Evolutionary conservation across 2,329 filamentous ascomycete species (phyloP).

Genomic region (Fusarium tjaetaba): DNA sequence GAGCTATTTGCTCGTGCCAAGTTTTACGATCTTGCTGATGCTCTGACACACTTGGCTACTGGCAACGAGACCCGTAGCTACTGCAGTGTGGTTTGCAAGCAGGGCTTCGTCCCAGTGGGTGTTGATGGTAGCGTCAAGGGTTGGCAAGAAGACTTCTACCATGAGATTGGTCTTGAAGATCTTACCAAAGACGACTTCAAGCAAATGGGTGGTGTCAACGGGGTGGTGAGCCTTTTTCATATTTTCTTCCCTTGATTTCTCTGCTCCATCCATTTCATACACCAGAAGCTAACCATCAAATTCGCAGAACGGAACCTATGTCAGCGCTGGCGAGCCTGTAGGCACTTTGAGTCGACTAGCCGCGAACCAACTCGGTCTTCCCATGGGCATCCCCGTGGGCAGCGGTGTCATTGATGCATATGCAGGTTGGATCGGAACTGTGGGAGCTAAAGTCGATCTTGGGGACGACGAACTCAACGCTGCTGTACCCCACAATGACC

Average conservation of each 20-base stretch:
- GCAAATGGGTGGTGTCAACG: constrained; percentile 92
- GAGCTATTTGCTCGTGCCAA: constrained; percentile 93
- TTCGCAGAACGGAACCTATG: constrained; percentile 84
- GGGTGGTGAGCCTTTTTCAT: constrained; percentile 76
- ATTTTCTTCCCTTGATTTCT: constrained; percentile 26
- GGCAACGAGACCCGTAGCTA: constrained; percentile 92
- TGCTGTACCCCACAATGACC: constrained; percentile 78
- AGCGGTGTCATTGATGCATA: constrained; percentile 99
- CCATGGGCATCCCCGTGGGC: constrained; percentile 88
- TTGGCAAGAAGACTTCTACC: constrained; percentile 96
- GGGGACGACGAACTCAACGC: constrained; percentile 72
- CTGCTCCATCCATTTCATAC: neutral
- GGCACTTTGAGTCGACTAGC: constrained; percentile 87
- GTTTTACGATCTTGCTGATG: constrained; percentile 95
- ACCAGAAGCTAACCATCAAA: constrained; percentile 22
- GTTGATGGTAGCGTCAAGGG: constrained; percentile 97
- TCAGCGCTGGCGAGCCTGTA: constrained; percentile 91
- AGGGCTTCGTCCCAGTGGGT: constrained; percentile 95
- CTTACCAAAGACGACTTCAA: constrained; percentile 87
- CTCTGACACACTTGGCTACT: constrained; percentile 92
- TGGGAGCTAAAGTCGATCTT: constrained; percentile 93
- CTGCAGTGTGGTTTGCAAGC: constrained; percentile 97
- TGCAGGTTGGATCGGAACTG: constrained; percentile 97
- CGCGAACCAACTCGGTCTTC: constrained; percentile 83
- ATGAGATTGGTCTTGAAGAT: constrained; percentile 85